Base-by-base conservation (phyloP, 2,329 filamentous ascomycete genomes). In the Thielaviopsis cerberus region DNA sequence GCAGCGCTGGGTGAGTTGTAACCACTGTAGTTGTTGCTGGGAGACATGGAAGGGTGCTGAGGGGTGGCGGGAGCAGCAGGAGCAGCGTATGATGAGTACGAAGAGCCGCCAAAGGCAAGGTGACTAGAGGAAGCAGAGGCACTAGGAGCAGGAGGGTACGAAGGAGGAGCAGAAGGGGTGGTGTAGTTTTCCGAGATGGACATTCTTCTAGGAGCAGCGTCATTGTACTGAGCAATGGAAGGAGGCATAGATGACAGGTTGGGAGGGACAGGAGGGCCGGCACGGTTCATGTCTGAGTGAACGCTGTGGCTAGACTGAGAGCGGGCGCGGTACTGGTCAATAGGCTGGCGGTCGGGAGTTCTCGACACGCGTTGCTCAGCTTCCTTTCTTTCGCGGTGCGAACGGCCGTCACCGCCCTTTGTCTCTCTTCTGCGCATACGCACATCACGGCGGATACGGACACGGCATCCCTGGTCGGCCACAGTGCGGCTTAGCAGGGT, bases 391-490 rank as follows among this genome's bases (percentile, higher is more conserved):
- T 73, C 72, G 55, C 74, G 74, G 15, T 73, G 71, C 53, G 71
- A 70, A 30, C 71, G 71, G 20, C 51, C 41, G 7, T 72, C 71
- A 55, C 67, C 70, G 53, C 73, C 72, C 71, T 91, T 90, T 61
- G 78, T 78, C 61, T 88, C 86, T 41, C 88, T 82, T 66, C 88
- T 84, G 70, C 89, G 83, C 86, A 95, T 94, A 59, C 89, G 83
- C 6, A 94, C 88, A 71, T 97, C 92, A 62, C 92, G 86, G 59
- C 92, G 82, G 66, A 98, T 98, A 52, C 92, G 85, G 26, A 98
- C 92, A 64, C 91, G 88, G 70, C 92, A 97, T 60, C 92, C 92
- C 71, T 98, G 92, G 70, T 98, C 91, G 20, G 91, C 90, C 51
- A 98, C 89, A 37, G 88, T 85, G 62, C 90, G 85, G 71, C 90